Conservation (phyloP, 192 early-diverging fungal species). For the Coemansia sp. region DNA sequence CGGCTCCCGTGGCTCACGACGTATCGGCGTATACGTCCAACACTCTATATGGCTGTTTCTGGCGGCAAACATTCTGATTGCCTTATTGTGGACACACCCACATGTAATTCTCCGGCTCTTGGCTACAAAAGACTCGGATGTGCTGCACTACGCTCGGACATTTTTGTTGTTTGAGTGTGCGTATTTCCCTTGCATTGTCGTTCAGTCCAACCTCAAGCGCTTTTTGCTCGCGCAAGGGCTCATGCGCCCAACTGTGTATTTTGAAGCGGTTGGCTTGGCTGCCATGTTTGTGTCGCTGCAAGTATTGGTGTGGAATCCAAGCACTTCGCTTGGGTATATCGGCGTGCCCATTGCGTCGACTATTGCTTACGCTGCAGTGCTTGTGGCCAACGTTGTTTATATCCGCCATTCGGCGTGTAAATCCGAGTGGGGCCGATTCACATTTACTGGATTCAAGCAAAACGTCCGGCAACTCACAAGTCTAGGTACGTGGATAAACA, state of each 20-base stretch:
- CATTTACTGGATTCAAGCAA: conserved; percentile 22
- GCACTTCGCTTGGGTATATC: conserved; percentile 59
- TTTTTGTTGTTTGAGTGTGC: conserved; percentile 69
- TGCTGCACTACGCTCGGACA: conserved; percentile 65
- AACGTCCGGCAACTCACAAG: conserved; percentile 32
- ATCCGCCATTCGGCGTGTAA: conserved; percentile 35
- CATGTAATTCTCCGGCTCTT: conserved; percentile 61
- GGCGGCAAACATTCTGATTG: conserved; percentile 31
- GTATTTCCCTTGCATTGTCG: conserved; percentile 75
- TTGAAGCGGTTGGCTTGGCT: conserved; percentile 69
- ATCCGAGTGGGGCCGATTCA: conserved; percentile 42
- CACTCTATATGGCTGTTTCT: conserved; percentile 76
- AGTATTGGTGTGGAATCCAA: conserved; percentile 63
- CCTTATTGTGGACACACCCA: conserved; percentile 43
- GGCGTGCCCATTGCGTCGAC: conserved; percentile 72
- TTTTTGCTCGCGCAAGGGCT: conserved; percentile 88
- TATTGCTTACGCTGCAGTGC: conserved; percentile 62
- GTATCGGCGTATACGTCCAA: conserved; percentile 73
- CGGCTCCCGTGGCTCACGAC: conserved; percentile 54
- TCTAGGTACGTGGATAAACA: conserved; percentile 27
- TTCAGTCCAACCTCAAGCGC: conserved; percentile 80
- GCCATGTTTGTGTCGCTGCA: conserved; percentile 77
- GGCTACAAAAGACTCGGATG: conserved; percentile 70
- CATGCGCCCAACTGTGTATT: conserved; percentile 79
- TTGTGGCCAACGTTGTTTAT: conserved; percentile 61